These are phyloP conservation scores for Scutellaria barbata DNA, from an alignment of 257 asterid genomes.

Conservation along the genomic window DNA sequence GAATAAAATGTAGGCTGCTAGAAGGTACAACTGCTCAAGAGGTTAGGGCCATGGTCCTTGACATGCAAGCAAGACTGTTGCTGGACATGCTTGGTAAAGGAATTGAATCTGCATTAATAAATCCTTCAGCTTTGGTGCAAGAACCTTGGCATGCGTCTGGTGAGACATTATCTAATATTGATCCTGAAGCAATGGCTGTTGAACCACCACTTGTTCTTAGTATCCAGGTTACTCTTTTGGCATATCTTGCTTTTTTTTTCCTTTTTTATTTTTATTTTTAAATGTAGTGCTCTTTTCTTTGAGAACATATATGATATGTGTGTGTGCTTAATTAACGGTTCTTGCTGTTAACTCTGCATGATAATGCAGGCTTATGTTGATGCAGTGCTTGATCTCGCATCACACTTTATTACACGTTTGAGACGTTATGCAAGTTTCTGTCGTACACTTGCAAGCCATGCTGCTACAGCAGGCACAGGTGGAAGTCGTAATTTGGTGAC, in stretches of 20 bases:
- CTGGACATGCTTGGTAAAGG: conserved; percentile 99
- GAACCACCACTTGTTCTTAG: conserved; percentile 85
- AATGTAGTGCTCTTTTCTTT: not conserved
- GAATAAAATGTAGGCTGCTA: conserved; percentile 95
- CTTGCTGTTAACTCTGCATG: conserved; percentile 39
- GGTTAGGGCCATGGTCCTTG: conserved; percentile 99
- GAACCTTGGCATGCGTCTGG: conserved; percentile 99
- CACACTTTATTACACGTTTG: conserved; percentile 95
- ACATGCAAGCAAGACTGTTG: conserved; percentile 97
- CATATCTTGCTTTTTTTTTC: conserved; percentile 12
- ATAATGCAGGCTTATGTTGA: conserved; percentile 88
- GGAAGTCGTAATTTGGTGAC: conserved; percentile 91
- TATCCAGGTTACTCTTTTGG: conserved; percentile 69
- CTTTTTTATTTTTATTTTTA: not conserved
- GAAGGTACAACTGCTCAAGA: conserved; percentile 99
- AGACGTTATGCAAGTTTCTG: conserved; percentile 99
- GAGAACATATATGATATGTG: not conserved
- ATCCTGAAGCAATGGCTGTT: conserved; percentile 92
- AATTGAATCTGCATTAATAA: conserved; percentile 88
- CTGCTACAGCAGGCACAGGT: conserved; percentile 92
- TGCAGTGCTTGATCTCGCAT: conserved; percentile 97
- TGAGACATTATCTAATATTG: conserved; percentile 72
- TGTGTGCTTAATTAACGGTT: conserved; percentile 14
- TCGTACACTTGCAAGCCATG: conserved; percentile 97
- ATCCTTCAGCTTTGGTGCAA: conserved; percentile 89